Conservation (phyloP, 495 filamentous ascomycete genomes). For the Eremomyces bilateralis region DNA sequence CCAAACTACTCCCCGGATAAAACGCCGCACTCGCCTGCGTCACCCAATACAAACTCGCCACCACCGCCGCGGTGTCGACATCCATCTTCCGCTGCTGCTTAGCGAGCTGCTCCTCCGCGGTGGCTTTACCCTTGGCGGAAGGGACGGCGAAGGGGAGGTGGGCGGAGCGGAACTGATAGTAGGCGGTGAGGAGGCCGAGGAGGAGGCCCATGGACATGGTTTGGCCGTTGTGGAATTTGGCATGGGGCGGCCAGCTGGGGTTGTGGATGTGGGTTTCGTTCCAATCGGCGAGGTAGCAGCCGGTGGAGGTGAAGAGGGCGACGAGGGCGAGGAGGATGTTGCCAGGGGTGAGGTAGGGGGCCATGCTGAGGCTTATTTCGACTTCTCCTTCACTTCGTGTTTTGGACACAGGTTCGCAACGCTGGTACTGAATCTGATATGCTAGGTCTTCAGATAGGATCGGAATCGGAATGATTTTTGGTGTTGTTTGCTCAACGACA, state of each 20-base stretch:
- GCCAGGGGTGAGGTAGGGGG: constrained; percentile 3
- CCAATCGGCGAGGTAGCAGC: constrained; percentile 7
- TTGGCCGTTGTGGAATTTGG: constrained; percentile 18
- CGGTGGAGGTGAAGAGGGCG: constrained; percentile 4
- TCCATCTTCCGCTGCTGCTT: no score
- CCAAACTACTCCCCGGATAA: no score
- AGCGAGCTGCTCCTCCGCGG: no score
- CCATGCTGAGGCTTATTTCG: constrained; percentile 2
- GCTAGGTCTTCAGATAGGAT: no score
- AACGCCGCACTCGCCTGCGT: constrained; percentile 4
- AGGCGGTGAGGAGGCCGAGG: constrained; percentile 7
- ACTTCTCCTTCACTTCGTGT: no score
- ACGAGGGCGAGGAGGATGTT: constrained; percentile 6
- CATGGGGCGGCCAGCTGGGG: constrained; percentile 15
- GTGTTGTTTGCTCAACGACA: no score
- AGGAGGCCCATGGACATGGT: constrained; percentile 11
- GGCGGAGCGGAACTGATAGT: no score
- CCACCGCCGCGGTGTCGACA: constrained; percentile 6
- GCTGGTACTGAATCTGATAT: no score
- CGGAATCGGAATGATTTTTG: no score
- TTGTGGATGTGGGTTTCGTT: constrained; percentile 15
- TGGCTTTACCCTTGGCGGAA: background rate
- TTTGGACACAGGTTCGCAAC: no score
- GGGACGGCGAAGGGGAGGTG: constrained; percentile 1
- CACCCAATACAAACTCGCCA: constrained; percentile 9